Base-by-base conservation (phyloP, 306 rosid genomes). In the Rosa rugosa region DNA sequence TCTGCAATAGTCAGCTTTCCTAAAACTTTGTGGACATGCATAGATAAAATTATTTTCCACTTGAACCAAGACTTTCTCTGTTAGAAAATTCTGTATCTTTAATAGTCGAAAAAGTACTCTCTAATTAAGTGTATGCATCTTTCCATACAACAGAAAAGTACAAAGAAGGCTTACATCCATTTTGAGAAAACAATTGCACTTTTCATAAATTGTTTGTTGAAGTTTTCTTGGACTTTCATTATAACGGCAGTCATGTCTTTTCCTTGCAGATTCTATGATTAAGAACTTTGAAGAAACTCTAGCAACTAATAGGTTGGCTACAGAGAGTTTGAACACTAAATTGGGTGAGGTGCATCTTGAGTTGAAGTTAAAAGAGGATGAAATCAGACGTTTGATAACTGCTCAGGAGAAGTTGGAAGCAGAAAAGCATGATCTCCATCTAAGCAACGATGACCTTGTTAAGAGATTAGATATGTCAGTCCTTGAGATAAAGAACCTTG, bases 311-410 rank as follows among this genome's bases (percentile, higher is more conserved):
- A 86, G 83, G 83, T 75, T 85, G 85, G 81, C 78, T 47, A 76
- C 85, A 44, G 97, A 95, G 80, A 88, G 77, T 79, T 80, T 95
- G 87, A 89, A 86, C 83, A 77, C 87, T 74, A 88, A 82, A 80
- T 75, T 92, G 88, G 88, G 70, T 68, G 92, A 87, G 87, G 83
- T 83, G 79, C 88, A 80, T 25, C 83, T 83, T 79, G 91, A 89
- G 79, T 78, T 88, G 73, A 80, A 89, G 77, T 82, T 69, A 63
- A 94, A 90, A 87, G 92, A 89, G 74, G 92, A 90, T 71, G 90
- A 90, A 82, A 87, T 90, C 77, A 75, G 27, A 72, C 72, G 70
- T 72, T 87, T 87, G 75, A 57, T 83, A 77, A 75, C 80, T 77
- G 60, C 72, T 76, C 83, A 83, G 71, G 85, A 90, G 69, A 86